Evolutionary conservation across 352 stramenopile species (phyloP).

Genomic region (Aphanomyces invadans): DNA sequence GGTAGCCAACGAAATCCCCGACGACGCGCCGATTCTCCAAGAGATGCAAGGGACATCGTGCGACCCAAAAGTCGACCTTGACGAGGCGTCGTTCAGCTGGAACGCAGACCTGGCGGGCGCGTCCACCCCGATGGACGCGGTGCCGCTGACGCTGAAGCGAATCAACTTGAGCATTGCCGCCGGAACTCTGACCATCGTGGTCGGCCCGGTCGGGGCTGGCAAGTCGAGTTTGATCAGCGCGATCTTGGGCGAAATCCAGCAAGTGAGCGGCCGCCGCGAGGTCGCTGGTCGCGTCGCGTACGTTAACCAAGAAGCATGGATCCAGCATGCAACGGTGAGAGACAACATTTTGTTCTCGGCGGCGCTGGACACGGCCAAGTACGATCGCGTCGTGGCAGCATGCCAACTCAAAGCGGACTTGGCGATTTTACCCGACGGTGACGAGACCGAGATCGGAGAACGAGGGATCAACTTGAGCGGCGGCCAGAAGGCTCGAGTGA

Average conservation of each 20-base stretch:
- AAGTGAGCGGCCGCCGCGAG: conserved; percentile 35
- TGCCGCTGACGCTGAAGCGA: conserved; percentile 37
- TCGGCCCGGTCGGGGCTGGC: conserved; percentile 89
- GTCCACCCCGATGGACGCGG: conserved; percentile 20
- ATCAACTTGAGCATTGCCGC: conserved; percentile 55
- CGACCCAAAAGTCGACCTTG: neutral
- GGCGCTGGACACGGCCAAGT: conserved; percentile 41
- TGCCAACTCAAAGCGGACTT: conserved; percentile 37
- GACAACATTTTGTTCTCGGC: conserved; percentile 95
- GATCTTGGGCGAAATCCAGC: conserved; percentile 67
- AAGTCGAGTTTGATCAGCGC: conserved; percentile 89
- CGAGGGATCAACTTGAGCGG: conserved; percentile 38
- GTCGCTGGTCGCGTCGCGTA: conserved; percentile 85
- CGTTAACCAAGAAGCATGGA: conserved; percentile 92
- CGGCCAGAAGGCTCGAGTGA: conserved; percentile 35
- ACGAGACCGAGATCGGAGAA: conserved; percentile 60
- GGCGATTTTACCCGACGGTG: conserved; percentile 38
- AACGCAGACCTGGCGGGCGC: no score
- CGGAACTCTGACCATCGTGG: conserved; percentile 85
- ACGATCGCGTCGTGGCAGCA: conserved; percentile 25
- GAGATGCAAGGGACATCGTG: no score
- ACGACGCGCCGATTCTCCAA: neutral
- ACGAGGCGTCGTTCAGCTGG: conserved; percentile 30
- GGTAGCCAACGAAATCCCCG: conserved; percentile 32
- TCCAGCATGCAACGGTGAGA: conserved; percentile 91